Evolutionary conservation across 768 basidiomycete species (phyloP).

Genomic region (Serendipita sp.): DNA sequence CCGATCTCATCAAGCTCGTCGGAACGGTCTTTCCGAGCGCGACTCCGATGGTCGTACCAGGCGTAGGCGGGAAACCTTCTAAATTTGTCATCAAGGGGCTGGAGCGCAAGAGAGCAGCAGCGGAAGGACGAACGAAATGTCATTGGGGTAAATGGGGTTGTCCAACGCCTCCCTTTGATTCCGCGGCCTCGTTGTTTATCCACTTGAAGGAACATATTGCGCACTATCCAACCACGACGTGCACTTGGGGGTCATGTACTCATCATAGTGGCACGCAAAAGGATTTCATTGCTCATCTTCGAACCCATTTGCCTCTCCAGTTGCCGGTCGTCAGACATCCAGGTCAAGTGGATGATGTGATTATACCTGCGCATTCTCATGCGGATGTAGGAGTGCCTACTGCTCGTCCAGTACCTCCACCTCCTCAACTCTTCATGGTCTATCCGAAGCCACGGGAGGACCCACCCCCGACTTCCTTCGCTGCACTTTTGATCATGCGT

Average conservation of each 20-base stretch:
- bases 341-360: constrained; percentile 57
- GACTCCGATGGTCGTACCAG: constrained; percentile 69
- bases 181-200: constrained; percentile 51
- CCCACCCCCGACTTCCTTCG: constrained; percentile 57
- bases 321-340: constrained; percentile 42
- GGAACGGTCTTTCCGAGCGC: constrained; percentile 72
- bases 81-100: constrained; percentile 83
- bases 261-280: constrained; percentile 30
- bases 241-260: constrained; percentile 59
- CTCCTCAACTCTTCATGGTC: constrained; percentile 42
- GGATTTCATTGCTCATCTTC: constrained; percentile 45
- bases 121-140: constrained; percentile 51
- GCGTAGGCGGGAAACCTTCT: constrained; percentile 30
- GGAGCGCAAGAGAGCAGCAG: constrained; percentile 41
- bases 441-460: constrained; percentile 44
- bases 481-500: constrained; percentile 66
- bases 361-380: constrained; percentile 38
- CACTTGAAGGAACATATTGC: constrained; percentile 47
- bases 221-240: constrained; percentile 16
- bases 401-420: constrained; percentile 48
- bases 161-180: constrained; percentile 26
- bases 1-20: constrained; percentile 90
- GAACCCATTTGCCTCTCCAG: constrained; percentile 56
- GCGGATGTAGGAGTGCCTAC: constrained; percentile 53
- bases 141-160: constrained; percentile 57